phyloP scores from a whole-genome alignment of 1,284 basidiomycete species.

The Entoloma clypeatum region DNA sequence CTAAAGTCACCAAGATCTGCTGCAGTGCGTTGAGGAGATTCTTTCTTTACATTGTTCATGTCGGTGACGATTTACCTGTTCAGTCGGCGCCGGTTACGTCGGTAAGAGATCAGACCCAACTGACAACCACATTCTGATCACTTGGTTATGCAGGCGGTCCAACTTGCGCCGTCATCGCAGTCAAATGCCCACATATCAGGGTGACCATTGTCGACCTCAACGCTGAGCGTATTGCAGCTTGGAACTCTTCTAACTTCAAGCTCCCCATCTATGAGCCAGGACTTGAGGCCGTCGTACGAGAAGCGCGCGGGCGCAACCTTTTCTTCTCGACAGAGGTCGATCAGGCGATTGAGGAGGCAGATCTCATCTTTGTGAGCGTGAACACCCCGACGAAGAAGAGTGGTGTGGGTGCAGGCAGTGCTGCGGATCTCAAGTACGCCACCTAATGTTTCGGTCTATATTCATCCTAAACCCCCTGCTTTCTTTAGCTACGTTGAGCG shows the following conservation, averaged over 20 bases:
- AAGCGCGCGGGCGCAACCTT: constrained; percentile 89
- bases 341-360: constrained; percentile 88
- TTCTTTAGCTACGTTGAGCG: constrained; percentile 84
- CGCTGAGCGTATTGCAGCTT: constrained; percentile 90
- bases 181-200: constrained; percentile 89
- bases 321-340: constrained; percentile 98
- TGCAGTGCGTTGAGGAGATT: constrained; percentile 64
- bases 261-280: constrained; percentile 98
- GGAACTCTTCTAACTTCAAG: constrained; percentile 79
- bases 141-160: constrained; percentile 69
- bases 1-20: constrained; percentile 82
- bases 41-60: constrained; percentile 4
- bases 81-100: constrained; percentile 96
- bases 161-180: constrained; percentile 93
- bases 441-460: not conserved
- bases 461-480: not conserved
- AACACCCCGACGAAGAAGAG: constrained; percentile 99
- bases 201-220: constrained; percentile 99
- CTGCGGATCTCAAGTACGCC: constrained; percentile 92
- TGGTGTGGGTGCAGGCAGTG: constrained; percentile 96
- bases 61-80: constrained; percentile 17
- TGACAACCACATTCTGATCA: constrained; percentile 4
- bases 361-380: constrained; percentile 86
- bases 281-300: constrained; percentile 88
- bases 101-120: constrained; percentile 48